phyloP scores from a whole-genome alignment of 768 basidiomycete genomes.

The Termitomyces sp. region DNA sequence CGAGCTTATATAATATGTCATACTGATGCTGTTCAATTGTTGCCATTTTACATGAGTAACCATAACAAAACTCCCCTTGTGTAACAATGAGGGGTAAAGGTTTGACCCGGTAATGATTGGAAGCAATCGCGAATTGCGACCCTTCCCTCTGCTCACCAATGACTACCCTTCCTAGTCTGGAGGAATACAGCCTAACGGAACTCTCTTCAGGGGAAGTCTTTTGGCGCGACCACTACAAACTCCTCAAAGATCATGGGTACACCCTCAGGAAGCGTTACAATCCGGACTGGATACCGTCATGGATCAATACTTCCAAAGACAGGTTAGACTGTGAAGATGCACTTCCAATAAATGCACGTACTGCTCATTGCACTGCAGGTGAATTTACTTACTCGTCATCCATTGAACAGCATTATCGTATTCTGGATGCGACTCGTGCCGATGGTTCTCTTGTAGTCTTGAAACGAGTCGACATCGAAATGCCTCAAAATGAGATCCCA shows the following conservation, averaged over 20 bases:
- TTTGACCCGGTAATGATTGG: neutral
- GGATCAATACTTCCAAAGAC: neutral
- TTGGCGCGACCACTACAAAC: conserved; percentile 1
- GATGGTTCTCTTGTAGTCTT: conserved; percentile 29
- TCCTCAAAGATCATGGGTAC: conserved; percentile 11
- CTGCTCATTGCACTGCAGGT: neutral
- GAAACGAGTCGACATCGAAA: conserved; percentile 19
- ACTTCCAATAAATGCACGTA: neutral
- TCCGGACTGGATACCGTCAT: conserved; percentile 6
- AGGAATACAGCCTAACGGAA: neutral
- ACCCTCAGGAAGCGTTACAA: conserved; percentile 1
- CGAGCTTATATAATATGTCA: neutral
- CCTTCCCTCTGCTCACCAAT: neutral
- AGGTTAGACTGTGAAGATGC: conserved; percentile 2
- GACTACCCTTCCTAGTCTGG: too few relatives aligned
- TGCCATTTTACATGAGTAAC: too few relatives aligned
- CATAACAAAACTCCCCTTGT: too few relatives aligned
- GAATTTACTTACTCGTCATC: too few relatives aligned
- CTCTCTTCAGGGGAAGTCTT: neutral
- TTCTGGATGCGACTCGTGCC: conserved; percentile 29
- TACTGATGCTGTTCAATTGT: too few relatives aligned
- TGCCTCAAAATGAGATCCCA: conserved; percentile 27
- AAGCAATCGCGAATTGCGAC: neutral
- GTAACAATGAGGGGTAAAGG: neutral
- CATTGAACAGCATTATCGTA: neutral